Base-by-base conservation (phyloP, 768 basidiomycete species). In the Ramaria sp. region DNA sequence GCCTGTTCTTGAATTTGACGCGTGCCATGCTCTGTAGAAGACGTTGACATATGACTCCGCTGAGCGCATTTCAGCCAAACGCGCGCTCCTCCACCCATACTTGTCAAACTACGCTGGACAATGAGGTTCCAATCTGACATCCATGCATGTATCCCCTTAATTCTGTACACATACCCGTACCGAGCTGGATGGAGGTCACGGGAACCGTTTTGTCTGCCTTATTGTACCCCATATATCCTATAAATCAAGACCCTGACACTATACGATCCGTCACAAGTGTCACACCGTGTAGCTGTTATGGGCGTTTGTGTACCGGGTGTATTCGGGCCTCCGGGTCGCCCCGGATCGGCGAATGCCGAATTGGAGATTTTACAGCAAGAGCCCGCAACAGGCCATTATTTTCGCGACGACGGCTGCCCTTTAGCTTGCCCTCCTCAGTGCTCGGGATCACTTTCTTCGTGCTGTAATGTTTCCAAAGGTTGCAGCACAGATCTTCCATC, bases 1-100 rank as follows among this genome's bases (percentile, higher is more conserved):
- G 50, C 50, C 34, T 7, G 33, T 43, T 46, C 20, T 34, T n/a
- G n/a, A 49, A n/a, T 13, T 41, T 65, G 34, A 64, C 52, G n/a
- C 27, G 15, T 19, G 6, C 31, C 47, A 15, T 15, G 17, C 17
- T 53, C 6, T 46, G 5, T 54, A 88, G 81, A 75, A 76, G 62
- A 85, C 82, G 24, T 69, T 96, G 61, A 82, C 83, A 5, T 97
- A 93, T 68, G 92, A 97, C 69, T 88, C 90, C 0, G 83, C 91
- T 24, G 87, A 87, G 66, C 86, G 93, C 46, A 92, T 97, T 66
- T 96, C 93, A 51, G 83, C 83, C 49, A 84, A 83, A 70, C 79
- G 83, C 59, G 78, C 74, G 3, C 69, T 79, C 6, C 61, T 69
- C 31, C 76, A 79, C 63, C 73, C 76, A 10, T 81, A 74, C 69